Conservation (phyloP, 2,329 filamentous ascomycete genomes). For the Elsinoe necatrix region DNA sequence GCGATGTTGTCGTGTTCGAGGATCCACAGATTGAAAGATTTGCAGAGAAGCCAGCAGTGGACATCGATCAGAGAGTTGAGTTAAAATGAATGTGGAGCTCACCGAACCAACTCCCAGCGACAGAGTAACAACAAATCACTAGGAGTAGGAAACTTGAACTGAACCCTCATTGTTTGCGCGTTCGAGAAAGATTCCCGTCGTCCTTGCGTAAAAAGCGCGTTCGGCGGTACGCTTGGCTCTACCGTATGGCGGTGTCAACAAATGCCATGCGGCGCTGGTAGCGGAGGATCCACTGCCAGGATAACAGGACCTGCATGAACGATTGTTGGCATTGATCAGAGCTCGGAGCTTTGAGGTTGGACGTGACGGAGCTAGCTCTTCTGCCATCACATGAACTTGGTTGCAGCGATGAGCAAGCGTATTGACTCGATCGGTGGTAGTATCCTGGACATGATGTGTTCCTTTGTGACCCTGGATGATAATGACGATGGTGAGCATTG, state of each 20-base stretch:
- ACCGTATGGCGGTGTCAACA: neutral
- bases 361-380: neutral
- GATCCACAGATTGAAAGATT: neutral
- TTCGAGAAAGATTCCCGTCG: neutral
- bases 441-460: neutral
- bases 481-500: neutral
- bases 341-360: neutral
- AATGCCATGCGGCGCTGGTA: neutral
- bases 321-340: constrained; percentile 3
- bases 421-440: neutral
- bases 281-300: neutral
- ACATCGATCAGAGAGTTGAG: neutral
- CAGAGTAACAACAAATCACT: neutral
- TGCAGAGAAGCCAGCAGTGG: neutral
- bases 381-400: neutral
- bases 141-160: neutral
- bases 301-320: constrained; percentile 13
- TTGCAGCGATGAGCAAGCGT: neutral
- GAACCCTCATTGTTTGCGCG: neutral
- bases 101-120: neutral
- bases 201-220: neutral
- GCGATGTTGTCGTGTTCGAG: neutral
- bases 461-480: no score
- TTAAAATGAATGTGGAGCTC: neutral
- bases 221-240: neutral